These are phyloP conservation scores for Gloeopeniophorella convolvens DNA, from an alignment of 768 basidiomycete species.

Conservation along the genomic window DNA sequence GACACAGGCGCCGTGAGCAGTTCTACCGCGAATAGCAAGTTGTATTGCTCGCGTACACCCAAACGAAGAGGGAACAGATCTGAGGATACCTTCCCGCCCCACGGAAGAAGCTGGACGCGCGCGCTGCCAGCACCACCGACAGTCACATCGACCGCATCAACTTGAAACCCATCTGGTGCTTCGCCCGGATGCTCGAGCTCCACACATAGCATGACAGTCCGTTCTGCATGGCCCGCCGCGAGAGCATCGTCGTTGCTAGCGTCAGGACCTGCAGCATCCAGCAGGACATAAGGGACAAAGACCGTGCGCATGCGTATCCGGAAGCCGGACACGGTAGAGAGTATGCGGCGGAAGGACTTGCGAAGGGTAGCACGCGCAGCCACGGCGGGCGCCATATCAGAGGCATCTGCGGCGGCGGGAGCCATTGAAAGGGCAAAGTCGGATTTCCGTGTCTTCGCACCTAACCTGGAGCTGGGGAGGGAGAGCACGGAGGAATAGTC, in stretches of 20 bases:
- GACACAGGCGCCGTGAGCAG: constrained; percentile 65
- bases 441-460: constrained; percentile 57
- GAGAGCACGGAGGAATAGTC: constrained; percentile 31
- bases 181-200: constrained; percentile 84
- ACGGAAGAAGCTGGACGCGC: constrained; percentile 41
- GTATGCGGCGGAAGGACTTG: constrained; percentile 77
- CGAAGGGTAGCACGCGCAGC: constrained; percentile 60
- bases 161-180: constrained; percentile 56
- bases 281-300: constrained; percentile 78
- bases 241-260: constrained; percentile 37
- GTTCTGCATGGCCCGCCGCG: constrained; percentile 71
- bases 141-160: constrained; percentile 69
- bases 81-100: constrained; percentile 38
- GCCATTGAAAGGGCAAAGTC: constrained; percentile 52
- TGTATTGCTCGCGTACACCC: constrained; percentile 74
- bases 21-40: constrained; percentile 84
- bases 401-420: constrained; percentile 36
- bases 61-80: constrained; percentile 63
- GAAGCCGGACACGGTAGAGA: constrained; percentile 77
- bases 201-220: constrained; percentile 84
- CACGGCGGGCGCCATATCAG: constrained; percentile 11
- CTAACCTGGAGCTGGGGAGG: constrained; percentile 68
- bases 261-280: constrained; percentile 32
- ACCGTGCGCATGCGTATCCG: constrained; percentile 92
- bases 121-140: constrained; percentile 61